Evolutionary conservation across 1,139 yeast genomes (phyloP), one percentile per base, ranked within the genome.

Genomic region (Pneumocystis canis): DNA sequence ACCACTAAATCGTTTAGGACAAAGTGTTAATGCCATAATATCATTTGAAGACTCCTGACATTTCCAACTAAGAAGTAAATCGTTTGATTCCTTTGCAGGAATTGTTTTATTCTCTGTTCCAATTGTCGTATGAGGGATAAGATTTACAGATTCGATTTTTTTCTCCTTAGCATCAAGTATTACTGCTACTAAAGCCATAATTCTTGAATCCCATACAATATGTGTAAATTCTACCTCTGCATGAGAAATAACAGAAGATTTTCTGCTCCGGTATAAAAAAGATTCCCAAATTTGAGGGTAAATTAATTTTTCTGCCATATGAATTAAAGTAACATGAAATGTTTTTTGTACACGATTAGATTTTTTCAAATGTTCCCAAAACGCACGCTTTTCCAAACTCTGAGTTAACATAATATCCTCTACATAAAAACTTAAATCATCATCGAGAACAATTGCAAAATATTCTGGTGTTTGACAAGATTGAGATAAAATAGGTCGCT

Each of bases 281-380:
- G 6, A 73, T 61, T n/a, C 68, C 69, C 60, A 72, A 71, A 58
- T 71, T 71, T 37, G 68, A 62, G 20, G 65, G 41, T 60, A 62
- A 5, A 58, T 25, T 5, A 57, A 16, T 35, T 63, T 65, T 20
- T 66, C 66, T 9, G 71, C 69, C 0, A 71, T 67, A 71, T 92
- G 97, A 0, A 83, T 81, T 58, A 90, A 72, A 0, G 98, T 92
- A 1, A 90, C 82, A 71, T 92, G 98, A 69, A 89, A 86, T 54
- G 77, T 79, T 0, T 70, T 63, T 68, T 85, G 89, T 0, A 85
- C 72, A 53, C 84, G 74, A 2, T 74, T 68, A 0, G 65, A 67
- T 0, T 70, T 61, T 58, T 76, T 71, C 40, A 85, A 61, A 67
- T 69, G 28, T 1, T 66, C 40, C 71, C 72, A 73, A 58, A 71